Base-by-base conservation (phyloP, 2,329 filamentous ascomycete genomes). In the Fusarium duplospermum region DNA sequence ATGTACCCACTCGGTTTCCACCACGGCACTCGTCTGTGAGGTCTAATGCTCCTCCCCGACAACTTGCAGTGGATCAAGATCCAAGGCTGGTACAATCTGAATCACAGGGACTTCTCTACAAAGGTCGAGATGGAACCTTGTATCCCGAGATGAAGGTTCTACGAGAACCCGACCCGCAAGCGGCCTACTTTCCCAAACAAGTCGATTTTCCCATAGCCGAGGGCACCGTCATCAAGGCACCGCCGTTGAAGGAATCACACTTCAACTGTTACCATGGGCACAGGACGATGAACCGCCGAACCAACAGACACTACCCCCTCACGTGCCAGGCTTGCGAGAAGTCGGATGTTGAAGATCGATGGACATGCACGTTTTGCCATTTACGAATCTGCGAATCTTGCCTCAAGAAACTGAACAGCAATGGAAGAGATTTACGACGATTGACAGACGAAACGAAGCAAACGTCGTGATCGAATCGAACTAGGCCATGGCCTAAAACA, bases 321-420 rank as follows among this genome's bases (percentile, higher is more conserved):
- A 83, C 86, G 13, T 91, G 89, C 78, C 87, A 89, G 79, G 83
- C 86, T 4, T 91, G 89, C 79, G 83, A 83, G 62, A 82, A 81
- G 66, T 81, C 82, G 59, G 87, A 89, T 66, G 75, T 78, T 8
- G 83, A 84, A 52, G 80, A 84, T 70, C 85, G 88, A 38, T 86
- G 82, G 80, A 82, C 82, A 22, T 90, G 88, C 77, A 80, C 80
- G 16, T 88, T 86, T 78, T 90, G 88, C 79, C 82, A 84, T 67
- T 74, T 90, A 57, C 85, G 88, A 61, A 84, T 90, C 66, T 91
- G 89, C 79, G 82, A 83, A 35, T 71, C 80, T 3, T 91, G 89
- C 73, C 78, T 82, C 42, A 84, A 82, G 14, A 77, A 81, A 24
- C 78, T 90, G 64, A 81, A 83, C 29, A 77, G 76, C 27, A 82